These are phyloP conservation scores for Gossypium raimondii DNA, from an alignment of 345 rosid species.

Conservation along the genomic window DNA sequence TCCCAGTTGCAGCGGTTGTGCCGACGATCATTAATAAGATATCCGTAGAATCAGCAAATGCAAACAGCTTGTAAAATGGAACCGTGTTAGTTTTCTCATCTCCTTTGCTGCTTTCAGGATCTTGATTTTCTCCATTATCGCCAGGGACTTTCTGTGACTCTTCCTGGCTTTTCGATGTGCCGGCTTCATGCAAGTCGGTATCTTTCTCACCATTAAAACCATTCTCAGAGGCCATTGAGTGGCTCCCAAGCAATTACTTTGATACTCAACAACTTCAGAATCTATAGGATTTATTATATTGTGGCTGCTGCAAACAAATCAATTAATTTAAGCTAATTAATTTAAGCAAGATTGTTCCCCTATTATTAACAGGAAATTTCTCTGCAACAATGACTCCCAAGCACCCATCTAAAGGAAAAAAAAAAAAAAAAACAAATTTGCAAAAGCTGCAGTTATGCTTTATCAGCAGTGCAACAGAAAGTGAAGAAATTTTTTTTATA, in stretches of 20 bases:
- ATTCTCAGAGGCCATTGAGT: conserved; percentile 31
- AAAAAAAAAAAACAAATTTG: neutral
- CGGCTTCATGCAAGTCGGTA: conserved; percentile 27
- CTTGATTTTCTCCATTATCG: conserved; percentile 18
- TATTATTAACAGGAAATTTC: no score
- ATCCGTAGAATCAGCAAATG: conserved; percentile 69
- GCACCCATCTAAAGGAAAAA: no score
- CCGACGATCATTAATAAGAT: conserved; percentile 60
- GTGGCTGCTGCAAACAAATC: conserved; percentile 1
- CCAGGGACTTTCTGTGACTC: conserved; percentile 21
- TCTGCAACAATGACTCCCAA: no score
- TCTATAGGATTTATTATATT: neutral
- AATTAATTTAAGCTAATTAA: neutral
- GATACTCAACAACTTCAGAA: neutral
- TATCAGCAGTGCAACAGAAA: neutral
- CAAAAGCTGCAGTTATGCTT: neutral
- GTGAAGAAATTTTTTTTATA: neutral
- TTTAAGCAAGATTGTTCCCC: neutral
- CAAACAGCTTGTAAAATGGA: conserved; percentile 68
- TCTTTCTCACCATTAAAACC: conserved; percentile 13
- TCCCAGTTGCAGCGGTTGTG: conserved; percentile 60
- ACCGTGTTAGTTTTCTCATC: conserved; percentile 52
- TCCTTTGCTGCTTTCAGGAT: conserved; percentile 33
- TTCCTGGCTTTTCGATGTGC: conserved; percentile 41
- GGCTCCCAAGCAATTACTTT: neutral